A percentile compares a stretch with the other conserved stretches of the same genome.
phyloP scores from a whole-genome alignment of 345 rosid species.

The Stellera chamaejasme region DNA sequence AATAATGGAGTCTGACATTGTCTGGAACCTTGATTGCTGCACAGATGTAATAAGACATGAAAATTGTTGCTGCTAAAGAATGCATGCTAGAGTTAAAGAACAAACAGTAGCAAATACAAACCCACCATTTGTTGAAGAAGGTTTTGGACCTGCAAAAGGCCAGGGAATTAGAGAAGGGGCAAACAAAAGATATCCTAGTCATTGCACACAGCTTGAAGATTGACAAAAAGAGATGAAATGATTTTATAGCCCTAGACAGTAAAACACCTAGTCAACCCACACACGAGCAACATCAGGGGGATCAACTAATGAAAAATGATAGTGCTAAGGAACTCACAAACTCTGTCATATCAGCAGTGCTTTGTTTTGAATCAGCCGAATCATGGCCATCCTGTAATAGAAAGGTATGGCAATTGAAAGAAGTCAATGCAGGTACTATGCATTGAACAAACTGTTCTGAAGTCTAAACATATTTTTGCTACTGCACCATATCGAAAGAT shows the following conservation, averaged over 20 bases:
- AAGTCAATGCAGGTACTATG: background rate
- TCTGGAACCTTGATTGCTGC: constrained; percentile 91
- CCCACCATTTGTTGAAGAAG: constrained; percentile 91
- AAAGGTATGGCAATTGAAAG: background rate
- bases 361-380: constrained; percentile 44
- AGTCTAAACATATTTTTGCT: background rate
- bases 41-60: constrained; percentile 10
- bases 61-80: background rate
- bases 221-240: no score
- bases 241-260: no score
- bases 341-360: constrained; percentile 49
- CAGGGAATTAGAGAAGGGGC: constrained; percentile 3
- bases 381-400: constrained; percentile 42
- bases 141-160: constrained; percentile 59
- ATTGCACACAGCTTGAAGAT: background rate
- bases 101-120: constrained; percentile 10
- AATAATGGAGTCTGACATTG: constrained; percentile 85
- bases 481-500: background rate
- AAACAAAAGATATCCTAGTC: constrained; percentile 2
- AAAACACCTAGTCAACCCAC: background rate
- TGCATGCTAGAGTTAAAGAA: constrained; percentile 6
- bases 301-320: background rate
- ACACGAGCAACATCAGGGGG: background rate
- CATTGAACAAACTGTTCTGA: background rate
- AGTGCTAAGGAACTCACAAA: constrained; percentile 33